Conservation (phyloP, 371 early-diverging fungal species). For the Circinella umbellata region DNA sequence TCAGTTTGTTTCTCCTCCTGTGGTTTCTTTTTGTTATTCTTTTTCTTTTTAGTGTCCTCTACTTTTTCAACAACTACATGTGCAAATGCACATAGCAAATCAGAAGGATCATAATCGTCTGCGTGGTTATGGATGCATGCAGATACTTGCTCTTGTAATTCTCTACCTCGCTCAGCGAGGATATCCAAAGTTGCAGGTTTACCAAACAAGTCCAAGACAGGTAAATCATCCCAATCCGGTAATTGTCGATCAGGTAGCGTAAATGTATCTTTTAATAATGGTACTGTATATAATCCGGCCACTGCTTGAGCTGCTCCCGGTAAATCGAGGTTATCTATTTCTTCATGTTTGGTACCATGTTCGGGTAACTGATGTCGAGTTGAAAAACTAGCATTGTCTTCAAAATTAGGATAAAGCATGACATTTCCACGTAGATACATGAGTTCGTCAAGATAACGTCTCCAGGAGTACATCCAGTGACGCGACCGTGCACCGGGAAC, state of each 20-base stretch:
- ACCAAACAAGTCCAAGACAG: constrained; percentile 60
- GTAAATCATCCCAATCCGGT: constrained; percentile 36
- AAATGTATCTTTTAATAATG: constrained; percentile 39
- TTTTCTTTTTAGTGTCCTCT: constrained; percentile 1
- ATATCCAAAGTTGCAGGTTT: constrained; percentile 29
- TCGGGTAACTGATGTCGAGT: constrained; percentile 53
- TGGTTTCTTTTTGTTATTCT: not conserved
- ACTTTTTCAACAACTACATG: constrained; percentile 23
- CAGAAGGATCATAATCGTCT: constrained; percentile 41
- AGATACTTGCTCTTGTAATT: constrained; percentile 51
- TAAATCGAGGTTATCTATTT: not conserved
- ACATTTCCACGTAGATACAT: constrained; percentile 64
- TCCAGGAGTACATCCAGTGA: constrained; percentile 65
- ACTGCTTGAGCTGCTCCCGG: constrained; percentile 32
- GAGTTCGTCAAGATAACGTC: constrained; percentile 65
- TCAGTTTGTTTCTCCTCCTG: not conserved
- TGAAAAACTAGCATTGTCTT: constrained; percentile 54
- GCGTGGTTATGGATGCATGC: constrained; percentile 42
- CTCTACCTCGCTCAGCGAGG: constrained; percentile 45
- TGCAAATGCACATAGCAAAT: constrained; percentile 50
- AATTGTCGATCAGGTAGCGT: constrained; percentile 8
- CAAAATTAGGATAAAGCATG: constrained; percentile 63
- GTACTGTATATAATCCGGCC: constrained; percentile 52
- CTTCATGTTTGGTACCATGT: constrained; percentile 21
- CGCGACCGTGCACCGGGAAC: constrained; percentile 53